A percentile compares a stretch with the other conserved stretches of the same genome.
These are phyloP conservation scores for Porogramme epimiltina DNA, from an alignment of 1,284 basidiomycete species.

Conservation along the genomic window DNA sequence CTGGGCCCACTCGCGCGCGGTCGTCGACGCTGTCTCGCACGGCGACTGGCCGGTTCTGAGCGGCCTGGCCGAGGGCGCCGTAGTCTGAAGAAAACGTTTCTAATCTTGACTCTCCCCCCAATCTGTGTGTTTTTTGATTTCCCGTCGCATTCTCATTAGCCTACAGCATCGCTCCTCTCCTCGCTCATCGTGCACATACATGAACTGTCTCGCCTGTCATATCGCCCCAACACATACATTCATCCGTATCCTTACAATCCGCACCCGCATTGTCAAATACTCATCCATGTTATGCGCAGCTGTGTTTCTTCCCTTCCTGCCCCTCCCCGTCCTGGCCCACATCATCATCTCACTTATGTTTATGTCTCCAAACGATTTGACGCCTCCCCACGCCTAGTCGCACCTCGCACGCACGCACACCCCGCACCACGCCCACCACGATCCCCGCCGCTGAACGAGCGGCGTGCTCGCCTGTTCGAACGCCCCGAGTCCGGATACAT, in stretches of 20 bases:
- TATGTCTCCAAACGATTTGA: too few relatives aligned
- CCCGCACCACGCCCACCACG: too few relatives aligned
- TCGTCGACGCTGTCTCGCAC: constrained; percentile 9
- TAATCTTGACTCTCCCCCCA: not conserved
- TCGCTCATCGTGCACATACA: too few relatives aligned
- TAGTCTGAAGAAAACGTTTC: too few relatives aligned
- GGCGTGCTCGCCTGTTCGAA: too few relatives aligned
- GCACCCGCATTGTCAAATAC: not conserved
- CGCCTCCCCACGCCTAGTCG: too few relatives aligned
- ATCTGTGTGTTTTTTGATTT: not conserved
- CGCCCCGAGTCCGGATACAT: too few relatives aligned
- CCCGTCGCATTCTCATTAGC: not conserved
- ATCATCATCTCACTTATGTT: constrained; percentile 1
- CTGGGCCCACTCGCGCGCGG: not conserved
- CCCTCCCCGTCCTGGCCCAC: too few relatives aligned
- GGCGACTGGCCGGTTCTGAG: constrained; percentile 8
- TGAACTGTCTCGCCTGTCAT: not conserved
- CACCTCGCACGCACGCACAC: too few relatives aligned
- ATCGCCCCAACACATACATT: not conserved
- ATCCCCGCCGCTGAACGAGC: too few relatives aligned
- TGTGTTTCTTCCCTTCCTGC: not conserved
- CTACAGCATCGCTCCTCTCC: not conserved
- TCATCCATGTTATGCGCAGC: not conserved
- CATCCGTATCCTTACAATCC: not conserved
- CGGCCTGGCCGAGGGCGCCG: not conserved